Evolutionary conservation across 2,329 filamentous ascomycete species (phyloP).

Genomic region (Lomentospora prolificans): DNA sequence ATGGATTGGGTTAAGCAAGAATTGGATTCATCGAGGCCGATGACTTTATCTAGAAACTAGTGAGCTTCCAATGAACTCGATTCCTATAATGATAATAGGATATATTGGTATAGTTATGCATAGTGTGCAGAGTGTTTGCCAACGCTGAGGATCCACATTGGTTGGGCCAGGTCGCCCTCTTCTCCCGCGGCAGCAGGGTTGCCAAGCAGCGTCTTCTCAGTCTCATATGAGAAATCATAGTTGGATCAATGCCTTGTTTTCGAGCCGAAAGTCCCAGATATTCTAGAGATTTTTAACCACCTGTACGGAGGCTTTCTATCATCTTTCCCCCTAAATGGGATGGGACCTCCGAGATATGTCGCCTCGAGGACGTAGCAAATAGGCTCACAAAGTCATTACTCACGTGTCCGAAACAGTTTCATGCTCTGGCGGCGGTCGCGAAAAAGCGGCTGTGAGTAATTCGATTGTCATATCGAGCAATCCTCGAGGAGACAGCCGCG

Average conservation of each 20-base stretch:
- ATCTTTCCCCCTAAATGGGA: conserved; percentile 1
- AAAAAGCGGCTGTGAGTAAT: conserved; percentile 22
- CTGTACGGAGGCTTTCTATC: too few species aligned
- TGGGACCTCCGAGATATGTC: not conserved
- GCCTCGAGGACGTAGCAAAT: conserved; percentile 37
- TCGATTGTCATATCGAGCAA: conserved; percentile 28
- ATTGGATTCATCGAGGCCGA: too few species aligned
- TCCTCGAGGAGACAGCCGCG: too few species aligned
- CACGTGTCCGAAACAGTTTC: conserved; percentile 28
- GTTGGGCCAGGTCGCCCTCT: conserved; percentile 29
- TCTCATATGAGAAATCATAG: conserved; percentile 18
- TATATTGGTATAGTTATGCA: too few species aligned
- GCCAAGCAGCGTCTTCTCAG: conserved; percentile 41
- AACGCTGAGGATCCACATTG: conserved; percentile 44
- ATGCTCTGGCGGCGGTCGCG: conserved; percentile 16
- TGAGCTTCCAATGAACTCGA: too few species aligned
- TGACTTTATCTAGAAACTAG: too few species aligned
- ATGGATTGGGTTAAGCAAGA: too few species aligned
- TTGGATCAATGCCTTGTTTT: conserved; percentile 15
- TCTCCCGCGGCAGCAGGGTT: conserved; percentile 44
- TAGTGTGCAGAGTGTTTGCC: too few species aligned
- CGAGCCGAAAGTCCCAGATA: conserved; percentile 19
- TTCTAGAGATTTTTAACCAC: too few species aligned
- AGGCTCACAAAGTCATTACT: conserved; percentile 26
- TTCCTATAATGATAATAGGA: too few species aligned